Evolutionary conservation across 768 basidiomycete species (phyloP).

Genomic region (Thelephora aurantiotincta): DNA sequence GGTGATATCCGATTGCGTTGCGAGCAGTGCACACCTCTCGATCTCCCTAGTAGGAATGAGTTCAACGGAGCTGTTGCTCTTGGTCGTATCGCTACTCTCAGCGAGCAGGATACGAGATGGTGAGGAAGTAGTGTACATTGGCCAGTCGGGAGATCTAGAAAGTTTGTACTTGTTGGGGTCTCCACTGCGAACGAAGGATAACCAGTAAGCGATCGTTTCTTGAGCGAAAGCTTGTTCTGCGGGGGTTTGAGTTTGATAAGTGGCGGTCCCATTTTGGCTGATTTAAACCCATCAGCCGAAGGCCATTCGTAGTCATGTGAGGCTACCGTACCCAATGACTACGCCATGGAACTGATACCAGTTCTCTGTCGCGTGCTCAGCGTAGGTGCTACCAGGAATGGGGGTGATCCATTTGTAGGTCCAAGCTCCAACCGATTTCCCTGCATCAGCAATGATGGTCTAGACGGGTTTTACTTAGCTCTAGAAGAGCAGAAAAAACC

Average conservation of each 20-base stretch:
- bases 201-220: constrained; percentile 52
- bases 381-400: constrained; percentile 24
- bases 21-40: constrained; percentile 24
- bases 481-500: neutral
- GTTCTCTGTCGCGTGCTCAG: constrained; percentile 44
- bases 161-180: constrained; percentile 45
- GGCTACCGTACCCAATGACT: constrained; percentile 34
- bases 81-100: constrained; percentile 19
- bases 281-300: neutral
- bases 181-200: constrained; percentile 45
- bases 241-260: constrained; percentile 30
- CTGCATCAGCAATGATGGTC: constrained; percentile 27
- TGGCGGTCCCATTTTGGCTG: constrained; percentile 35
- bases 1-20: constrained; percentile 5
- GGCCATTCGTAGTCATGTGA: neutral
- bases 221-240: constrained; percentile 35
- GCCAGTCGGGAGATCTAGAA: constrained; percentile 35
- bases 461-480: constrained; percentile 16
- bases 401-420: constrained; percentile 48
- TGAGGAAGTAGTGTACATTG: constrained; percentile 18
- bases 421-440: constrained; percentile 20
- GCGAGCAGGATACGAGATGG: constrained; percentile 32
- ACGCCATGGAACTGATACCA: constrained; percentile 57
- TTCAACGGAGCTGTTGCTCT: constrained; percentile 29
- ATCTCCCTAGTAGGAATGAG: constrained; percentile 22